Evolutionary conservation across 2,329 filamentous ascomycete genomes (phyloP).

Genomic region (Colletotrichum aenigma): DNA sequence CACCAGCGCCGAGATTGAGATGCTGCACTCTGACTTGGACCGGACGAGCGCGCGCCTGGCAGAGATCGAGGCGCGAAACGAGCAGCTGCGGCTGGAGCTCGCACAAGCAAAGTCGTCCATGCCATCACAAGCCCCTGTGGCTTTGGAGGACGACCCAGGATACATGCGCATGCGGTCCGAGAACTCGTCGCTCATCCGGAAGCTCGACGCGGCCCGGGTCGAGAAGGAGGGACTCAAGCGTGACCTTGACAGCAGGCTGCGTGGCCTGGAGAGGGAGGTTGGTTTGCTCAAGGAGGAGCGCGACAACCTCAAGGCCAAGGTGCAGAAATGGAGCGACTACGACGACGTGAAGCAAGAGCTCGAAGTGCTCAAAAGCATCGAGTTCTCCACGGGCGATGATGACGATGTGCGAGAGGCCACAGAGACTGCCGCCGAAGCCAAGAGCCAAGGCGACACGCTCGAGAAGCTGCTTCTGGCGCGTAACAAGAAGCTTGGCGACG

Average conservation of each 20-base stretch:
- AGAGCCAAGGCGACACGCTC: slow-evolving; percentile 76
- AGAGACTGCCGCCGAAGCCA: slow-evolving; percentile 55
- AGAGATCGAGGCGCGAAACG: slow-evolving; percentile 92
- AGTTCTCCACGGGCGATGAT: slow-evolving; percentile 91
- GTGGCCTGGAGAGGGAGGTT: slow-evolving; percentile 80
- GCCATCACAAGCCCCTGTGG: slow-evolving; percentile 61
- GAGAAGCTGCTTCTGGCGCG: slow-evolving; percentile 90
- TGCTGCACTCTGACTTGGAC: slow-evolving; percentile 90
- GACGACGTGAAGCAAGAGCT: slow-evolving; percentile 96
- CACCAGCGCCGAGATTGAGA: slow-evolving; percentile 88
- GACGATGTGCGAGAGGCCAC: slow-evolving; percentile 52
- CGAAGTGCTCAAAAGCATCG: slow-evolving; percentile 96
- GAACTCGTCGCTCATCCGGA: slow-evolving; percentile 89
- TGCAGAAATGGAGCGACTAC: slow-evolving; percentile 91
- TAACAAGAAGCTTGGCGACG: slow-evolving; percentile 96
- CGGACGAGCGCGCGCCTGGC: slow-evolving; percentile 85
- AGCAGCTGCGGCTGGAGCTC: slow-evolving; percentile 87
- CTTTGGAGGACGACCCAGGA: slow-evolving; percentile 85
- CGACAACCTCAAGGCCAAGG: slow-evolving; percentile 77
- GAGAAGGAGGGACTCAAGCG: slow-evolving; percentile 84
- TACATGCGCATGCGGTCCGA: slow-evolving; percentile 90
- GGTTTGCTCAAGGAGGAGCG: slow-evolving; percentile 78
- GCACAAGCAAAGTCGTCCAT: slow-evolving; percentile 84
- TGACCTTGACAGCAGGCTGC: slow-evolving; percentile 75
- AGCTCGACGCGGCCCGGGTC: slow-evolving; percentile 81